phyloP scores from a whole-genome alignment of 2,329 filamentous ascomycete genomes.

The Fusarium torreyae region DNA sequence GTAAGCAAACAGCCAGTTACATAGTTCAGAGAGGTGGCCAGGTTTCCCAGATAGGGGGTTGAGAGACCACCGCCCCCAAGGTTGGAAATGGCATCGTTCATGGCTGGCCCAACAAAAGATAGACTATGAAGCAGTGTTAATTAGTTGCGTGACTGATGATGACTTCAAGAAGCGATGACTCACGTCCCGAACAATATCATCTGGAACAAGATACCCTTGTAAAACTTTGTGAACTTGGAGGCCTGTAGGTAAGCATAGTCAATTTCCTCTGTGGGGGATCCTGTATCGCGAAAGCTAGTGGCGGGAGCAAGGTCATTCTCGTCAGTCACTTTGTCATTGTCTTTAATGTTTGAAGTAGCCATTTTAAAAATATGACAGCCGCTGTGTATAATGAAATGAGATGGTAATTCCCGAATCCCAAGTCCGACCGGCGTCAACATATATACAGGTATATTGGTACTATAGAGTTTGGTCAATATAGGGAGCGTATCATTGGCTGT shows the following conservation, averaged over 20 bases:
- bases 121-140: accelerated
- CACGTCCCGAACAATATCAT: slow-evolving; percentile 1
- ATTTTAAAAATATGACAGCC: accelerated
- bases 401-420: not conserved
- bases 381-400: not conserved
- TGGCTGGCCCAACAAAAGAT: slow-evolving; percentile 1
- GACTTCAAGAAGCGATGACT: not conserved
- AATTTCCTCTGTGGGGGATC: not conserved
- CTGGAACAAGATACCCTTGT: slow-evolving; percentile 5
- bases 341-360: not conserved
- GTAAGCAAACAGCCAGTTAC: not conserved
- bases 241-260: not conserved
- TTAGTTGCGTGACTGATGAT: not conserved
- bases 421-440: accelerated
- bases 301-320: not conserved
- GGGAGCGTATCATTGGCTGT: not conserved
- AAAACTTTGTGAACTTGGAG: not conserved
- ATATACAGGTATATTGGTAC: not conserved
- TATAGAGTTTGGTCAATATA: too few relatives aligned
- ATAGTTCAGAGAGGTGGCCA: not conserved
- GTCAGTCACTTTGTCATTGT: not conserved
- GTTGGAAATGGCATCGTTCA: slow-evolving; percentile 5
- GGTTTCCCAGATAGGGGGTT: not conserved
- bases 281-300: not conserved
- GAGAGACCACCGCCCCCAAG: slow-evolving; percentile 12